Conservation (phyloP, 768 basidiomycete genomes). For the Lentinus tigrinus region DNA sequence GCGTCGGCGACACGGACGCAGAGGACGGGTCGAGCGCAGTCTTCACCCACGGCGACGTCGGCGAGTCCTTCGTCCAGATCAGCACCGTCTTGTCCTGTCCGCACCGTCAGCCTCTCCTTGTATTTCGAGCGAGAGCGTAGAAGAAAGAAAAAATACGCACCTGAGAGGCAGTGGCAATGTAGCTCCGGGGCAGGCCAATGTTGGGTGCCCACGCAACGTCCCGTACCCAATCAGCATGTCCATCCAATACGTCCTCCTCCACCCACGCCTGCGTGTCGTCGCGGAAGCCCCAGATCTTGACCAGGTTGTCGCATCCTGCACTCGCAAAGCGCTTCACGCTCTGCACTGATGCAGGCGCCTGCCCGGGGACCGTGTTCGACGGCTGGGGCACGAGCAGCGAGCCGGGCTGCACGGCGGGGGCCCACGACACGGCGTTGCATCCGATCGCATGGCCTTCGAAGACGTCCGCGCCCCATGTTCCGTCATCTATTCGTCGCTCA, state of each 20-base stretch:
- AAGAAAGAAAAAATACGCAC: background rate
- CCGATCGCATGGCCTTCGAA: slow-evolving; percentile 96
- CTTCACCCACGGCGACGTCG: slow-evolving; percentile 74
- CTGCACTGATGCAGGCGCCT: slow-evolving; percentile 35
- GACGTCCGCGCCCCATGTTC: slow-evolving; percentile 92
- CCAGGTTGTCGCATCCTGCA: slow-evolving; percentile 94
- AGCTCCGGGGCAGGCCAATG: slow-evolving; percentile 90
- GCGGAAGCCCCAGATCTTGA: slow-evolving; percentile 90
- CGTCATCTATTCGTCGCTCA: slow-evolving; percentile 65
- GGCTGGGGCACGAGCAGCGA: slow-evolving; percentile 76
- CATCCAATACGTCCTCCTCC: slow-evolving; percentile 87
- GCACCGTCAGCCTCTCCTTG: background rate
- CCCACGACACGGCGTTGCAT: slow-evolving; percentile 98
- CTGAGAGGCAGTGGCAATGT: slow-evolving; percentile 95
- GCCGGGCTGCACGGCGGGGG: slow-evolving; percentile 85
- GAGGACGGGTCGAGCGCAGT: slow-evolving; percentile 72
- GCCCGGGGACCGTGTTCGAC: slow-evolving; percentile 45
- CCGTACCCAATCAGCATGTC: slow-evolving; percentile 96
- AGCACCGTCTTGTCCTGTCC: slow-evolving; percentile 77
- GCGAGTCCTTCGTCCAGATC: slow-evolving; percentile 87
- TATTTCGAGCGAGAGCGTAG: background rate
- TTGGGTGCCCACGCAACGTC: slow-evolving; percentile 99
- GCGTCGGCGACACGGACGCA: slow-evolving; percentile 42
- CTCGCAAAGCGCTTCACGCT: slow-evolving; percentile 90
- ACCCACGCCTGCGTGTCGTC: slow-evolving; percentile 88